Base-by-base conservation (phyloP, 306 rosid genomes). In the Spatholobus suberectus region DNA sequence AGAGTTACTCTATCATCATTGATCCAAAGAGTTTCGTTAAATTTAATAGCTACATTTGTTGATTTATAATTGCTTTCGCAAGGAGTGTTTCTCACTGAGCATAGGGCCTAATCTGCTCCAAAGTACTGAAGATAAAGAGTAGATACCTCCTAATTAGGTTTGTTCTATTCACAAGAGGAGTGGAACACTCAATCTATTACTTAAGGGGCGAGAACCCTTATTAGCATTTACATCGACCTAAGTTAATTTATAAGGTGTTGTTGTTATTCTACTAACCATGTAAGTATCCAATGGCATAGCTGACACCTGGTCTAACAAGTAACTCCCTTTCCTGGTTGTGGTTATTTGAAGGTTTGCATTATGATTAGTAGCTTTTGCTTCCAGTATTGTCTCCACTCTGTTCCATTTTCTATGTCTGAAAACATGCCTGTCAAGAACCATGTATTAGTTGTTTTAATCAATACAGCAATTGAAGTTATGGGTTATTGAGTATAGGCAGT, bases 231-330 rank as follows among this genome's bases (percentile, higher is more conserved):
- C 32, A 29, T 3, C 32, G 3, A 29, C 32, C 32, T 29, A 3
- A 29, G 1, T 29, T 29, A 1, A n/a, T n/a, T 37, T 66, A n/a
- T n/a, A 35, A n/a, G 47, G 47, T 66, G 27, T 35, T 8, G 10
- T 63, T 32, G 70, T 34, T 32, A 38, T 8, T 17, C 0, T 66
- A 67, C 73, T 38, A 5, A 84, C 87, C 87, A 40, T 79, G 15
- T 73, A 43, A 29, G 87, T 84, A 72, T 84, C 65, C 34, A 63
- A 3, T 10, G 87, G 87, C 84, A 84, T 79, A 35, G 71, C 87
- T 73, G 87, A 84, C 0, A 84, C 77, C 58, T 84, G 87, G 10
- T 84, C 87, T 57, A 84, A 32, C 78, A 83, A 84, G 10, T 66
- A 1, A 46, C 20, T n/a, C 0, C 87, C 84, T 23, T 21, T 69